phyloP scores from a whole-genome alignment of 2,329 filamentous ascomycete genomes.

The Metarhizium brunneum region DNA sequence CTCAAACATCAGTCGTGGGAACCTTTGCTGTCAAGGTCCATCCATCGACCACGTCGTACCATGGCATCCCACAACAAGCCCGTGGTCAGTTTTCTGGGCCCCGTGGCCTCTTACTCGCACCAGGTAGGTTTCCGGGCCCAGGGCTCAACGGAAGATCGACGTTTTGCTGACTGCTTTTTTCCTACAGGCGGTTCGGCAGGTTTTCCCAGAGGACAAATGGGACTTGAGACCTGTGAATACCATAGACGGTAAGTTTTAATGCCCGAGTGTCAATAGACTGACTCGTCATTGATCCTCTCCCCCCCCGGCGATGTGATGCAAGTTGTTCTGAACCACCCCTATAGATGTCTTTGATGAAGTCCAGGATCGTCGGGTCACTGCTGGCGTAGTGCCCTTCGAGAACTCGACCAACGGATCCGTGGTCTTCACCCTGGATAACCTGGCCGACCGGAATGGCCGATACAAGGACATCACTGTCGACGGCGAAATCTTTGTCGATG shows the following conservation, averaged over 20 bases:
- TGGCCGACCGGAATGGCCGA: conserved; percentile 60
- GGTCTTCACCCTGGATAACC: conserved; percentile 78
- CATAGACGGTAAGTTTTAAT: conserved; percentile 32
- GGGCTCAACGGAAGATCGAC: neutral
- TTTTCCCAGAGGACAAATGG: conserved; percentile 39
- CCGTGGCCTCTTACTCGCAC: conserved; percentile 39
- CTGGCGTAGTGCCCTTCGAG: conserved; percentile 87
- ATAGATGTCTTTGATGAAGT: conserved; percentile 76
- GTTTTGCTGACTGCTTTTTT: conserved; percentile 8
- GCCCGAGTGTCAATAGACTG: neutral
- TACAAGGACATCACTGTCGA: conserved; percentile 67
- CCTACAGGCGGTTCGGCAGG: conserved; percentile 33
- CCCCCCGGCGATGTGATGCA: too few relatives aligned
- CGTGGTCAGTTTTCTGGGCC: conserved; percentile 40
- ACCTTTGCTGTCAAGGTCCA: neutral
- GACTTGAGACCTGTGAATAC: conserved; percentile 40
- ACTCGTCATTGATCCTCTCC: neutral
- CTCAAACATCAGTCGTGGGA: neutral
- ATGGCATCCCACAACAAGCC: conserved; percentile 24
- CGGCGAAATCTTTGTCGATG: conserved; percentile 76
- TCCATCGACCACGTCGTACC: conserved; percentile 7
- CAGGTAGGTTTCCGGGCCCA: conserved; percentile 28
- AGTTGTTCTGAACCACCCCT: neutral
- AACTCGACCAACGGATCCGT: conserved; percentile 95
- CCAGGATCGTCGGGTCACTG: conserved; percentile 52